Percentiles rank a stretch among this genome's conserved stretches.
These are phyloP conservation scores for Scalesia atractyloides DNA, from an alignment of 129 eudicot species.

Conservation along the genomic window DNA sequence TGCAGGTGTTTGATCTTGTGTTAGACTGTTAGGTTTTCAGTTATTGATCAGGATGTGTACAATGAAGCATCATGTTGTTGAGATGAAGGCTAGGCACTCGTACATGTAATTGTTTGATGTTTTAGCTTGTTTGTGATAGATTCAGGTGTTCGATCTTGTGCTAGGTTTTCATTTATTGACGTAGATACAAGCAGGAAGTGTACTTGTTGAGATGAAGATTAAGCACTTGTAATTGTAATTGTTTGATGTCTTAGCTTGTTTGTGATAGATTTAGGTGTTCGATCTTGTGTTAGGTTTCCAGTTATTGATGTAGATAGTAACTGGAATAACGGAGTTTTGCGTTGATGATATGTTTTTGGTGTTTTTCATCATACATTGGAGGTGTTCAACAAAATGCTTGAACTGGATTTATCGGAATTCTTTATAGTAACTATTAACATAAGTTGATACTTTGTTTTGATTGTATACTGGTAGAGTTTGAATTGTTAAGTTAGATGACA, in stretches of 20 bases:
- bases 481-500: background rate
- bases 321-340: background rate
- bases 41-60: too few species aligned
- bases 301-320: background rate
- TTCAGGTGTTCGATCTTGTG: too few species aligned
- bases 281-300: slow-evolving; percentile 13
- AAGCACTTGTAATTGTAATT: background rate
- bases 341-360: background rate
- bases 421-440: background rate
- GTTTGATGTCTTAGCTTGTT: background rate
- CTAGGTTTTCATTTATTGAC: background rate
- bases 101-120: background rate
- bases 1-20: too few species aligned
- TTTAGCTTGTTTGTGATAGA: background rate
- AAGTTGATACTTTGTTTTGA: background rate
- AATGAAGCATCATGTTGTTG: background rate
- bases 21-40: too few species aligned
- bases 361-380: background rate
- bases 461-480: background rate
- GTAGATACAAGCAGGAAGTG: slow-evolving; percentile 2
- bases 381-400: slow-evolving; percentile 3
- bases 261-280: background rate
- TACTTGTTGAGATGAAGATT: background rate
- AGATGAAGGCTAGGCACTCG: background rate
- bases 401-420: background rate